Evolutionary conservation across 768 basidiomycete species (phyloP), one percentile per base, ranked within the genome.

Genomic region (Coprinopsis strossmayeri): DNA sequence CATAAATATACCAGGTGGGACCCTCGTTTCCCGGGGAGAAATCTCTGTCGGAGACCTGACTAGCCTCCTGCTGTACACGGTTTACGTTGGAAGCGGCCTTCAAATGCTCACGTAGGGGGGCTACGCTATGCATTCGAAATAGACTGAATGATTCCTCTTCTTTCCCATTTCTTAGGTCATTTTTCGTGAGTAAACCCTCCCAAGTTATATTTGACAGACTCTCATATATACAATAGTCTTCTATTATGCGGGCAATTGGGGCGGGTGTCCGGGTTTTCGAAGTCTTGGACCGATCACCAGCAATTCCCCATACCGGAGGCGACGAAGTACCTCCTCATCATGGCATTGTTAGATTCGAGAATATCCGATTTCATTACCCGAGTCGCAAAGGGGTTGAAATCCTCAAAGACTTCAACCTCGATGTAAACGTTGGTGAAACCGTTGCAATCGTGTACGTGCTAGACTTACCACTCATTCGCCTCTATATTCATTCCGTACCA

Each of bases 171-270:
- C 52, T 4, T 50, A 78, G 76, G 15, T 71, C 75, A 5, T 79
- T 77, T 53, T 78, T 74, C 52, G 74, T 79, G 62, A 46, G 74
- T 62, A 13, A 25, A 41, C 21, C 37, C 21, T 70, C 72, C 49
- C 67, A 69, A 28, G 0, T 17, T 26, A 17, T 40, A 28, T 27
- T 10, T 9, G 11, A 17, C 18, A 7, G 17, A 9, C 37, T 15
- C 17, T 38, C 12, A 38, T 15, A 9, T 21, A 7, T 5, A 21
- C 7, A 17, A 7, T 18, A 91, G 88, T 79, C 90, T 9, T 93
- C 91, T 34, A 84, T 98, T 48, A 98, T 98, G 95, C 91, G 91
- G 46, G 95, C 91, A 46, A 82, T 97, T 44, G 95, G 95, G 49
- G 94, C 95, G 1, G 91, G 91, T 15, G 78, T 80, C 0, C 86